phyloP scores from a whole-genome alignment of 129 eudicot species.

The Calendula officinalis region DNA sequence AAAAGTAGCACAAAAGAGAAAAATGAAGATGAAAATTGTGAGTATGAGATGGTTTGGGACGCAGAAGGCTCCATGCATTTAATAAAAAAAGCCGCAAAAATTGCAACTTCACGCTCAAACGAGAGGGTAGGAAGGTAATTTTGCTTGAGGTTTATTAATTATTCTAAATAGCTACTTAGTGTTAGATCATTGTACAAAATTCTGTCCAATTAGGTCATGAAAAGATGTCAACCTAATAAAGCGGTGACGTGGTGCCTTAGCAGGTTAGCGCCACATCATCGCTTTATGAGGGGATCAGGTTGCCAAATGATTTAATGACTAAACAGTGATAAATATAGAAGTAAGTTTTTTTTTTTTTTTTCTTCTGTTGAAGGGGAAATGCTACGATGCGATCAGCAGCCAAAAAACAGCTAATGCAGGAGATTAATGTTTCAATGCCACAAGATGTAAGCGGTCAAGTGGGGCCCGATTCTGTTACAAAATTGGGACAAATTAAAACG shows the following conservation, averaged over 20 bases:
- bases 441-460: conserved; percentile 44
- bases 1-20: conserved; percentile 54
- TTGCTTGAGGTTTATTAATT: not conserved
- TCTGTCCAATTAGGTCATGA: too few relatives aligned
- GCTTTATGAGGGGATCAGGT: too few relatives aligned
- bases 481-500: conserved; percentile 33
- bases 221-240: too few relatives aligned
- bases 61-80: conserved; percentile 97
- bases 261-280: too few relatives aligned
- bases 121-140: conserved; percentile 43
- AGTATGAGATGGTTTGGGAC: conserved; percentile 96
- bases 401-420: conserved; percentile 54
- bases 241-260: too few relatives aligned
- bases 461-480: conserved; percentile 29
- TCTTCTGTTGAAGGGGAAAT: conserved; percentile 51
- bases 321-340: not conserved
- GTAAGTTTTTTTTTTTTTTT: not conserved
- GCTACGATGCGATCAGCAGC: conserved; percentile 74
- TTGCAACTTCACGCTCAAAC: conserved; percentile 27
- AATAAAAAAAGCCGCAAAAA: conserved; percentile 55
- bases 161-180: too few relatives aligned
- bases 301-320: too few relatives aligned
- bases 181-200: too few relatives aligned
- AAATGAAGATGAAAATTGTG: conserved; percentile 78
- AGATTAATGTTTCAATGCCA: conserved; percentile 37